Percentiles rank a stretch among this genome's conserved stretches.
These are phyloP conservation scores for Plasmodium vinckei DNA, from an alignment of 169 alveolate species.

Conservation along the genomic window DNA sequence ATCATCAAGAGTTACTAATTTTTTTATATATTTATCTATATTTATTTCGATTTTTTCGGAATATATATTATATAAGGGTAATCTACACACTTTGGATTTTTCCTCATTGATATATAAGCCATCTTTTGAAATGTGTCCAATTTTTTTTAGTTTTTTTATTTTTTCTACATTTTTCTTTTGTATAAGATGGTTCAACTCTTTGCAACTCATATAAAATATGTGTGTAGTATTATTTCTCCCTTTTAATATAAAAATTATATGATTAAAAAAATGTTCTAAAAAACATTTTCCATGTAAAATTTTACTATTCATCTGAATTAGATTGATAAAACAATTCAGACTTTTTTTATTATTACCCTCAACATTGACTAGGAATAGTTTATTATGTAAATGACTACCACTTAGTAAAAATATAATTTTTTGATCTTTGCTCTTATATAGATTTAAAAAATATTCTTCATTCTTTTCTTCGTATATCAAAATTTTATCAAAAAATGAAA, in stretches of 20 bases:
- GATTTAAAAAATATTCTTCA: slow-evolving; percentile 34
- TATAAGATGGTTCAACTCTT: background rate
- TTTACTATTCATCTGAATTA: background rate
- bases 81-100: background rate
- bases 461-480: slow-evolving; percentile 23
- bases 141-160: background rate
- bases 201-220: background rate
- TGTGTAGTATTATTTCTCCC: background rate
- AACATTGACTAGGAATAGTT: slow-evolving; percentile 17
- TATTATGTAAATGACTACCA: slow-evolving; percentile 46
- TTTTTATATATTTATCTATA: slow-evolving; percentile 5
- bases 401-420: slow-evolving; percentile 45
- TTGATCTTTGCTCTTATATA: slow-evolving; percentile 46
- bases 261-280: slow-evolving; percentile 18
- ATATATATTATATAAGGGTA: background rate
- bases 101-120: background rate
- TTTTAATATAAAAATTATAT: slow-evolving; percentile 10
- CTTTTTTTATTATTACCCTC: slow-evolving; percentile 6
- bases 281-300: slow-evolving; percentile 27
- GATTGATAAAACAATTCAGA: background rate
- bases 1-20: slow-evolving; percentile 12
- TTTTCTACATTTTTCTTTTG: background rate
- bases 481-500: background rate
- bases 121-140: background rate
- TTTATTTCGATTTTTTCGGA: slow-evolving; percentile 2